These are phyloP conservation scores for Rickenella mellea DNA, from an alignment of 768 basidiomycete species.

Conservation along the genomic window DNA sequence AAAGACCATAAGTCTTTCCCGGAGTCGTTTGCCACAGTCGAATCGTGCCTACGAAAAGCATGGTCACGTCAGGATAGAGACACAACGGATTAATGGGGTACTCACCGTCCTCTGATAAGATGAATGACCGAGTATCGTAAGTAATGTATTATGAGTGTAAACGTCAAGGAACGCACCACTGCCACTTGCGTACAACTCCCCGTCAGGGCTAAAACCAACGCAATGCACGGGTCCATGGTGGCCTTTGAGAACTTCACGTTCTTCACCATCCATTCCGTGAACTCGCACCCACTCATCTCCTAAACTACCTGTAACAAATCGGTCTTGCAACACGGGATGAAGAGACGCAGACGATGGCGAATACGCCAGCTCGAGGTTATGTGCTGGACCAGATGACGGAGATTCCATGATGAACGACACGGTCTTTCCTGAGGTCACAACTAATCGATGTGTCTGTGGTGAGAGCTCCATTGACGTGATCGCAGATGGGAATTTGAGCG, in stretches of 20 bases:
- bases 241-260: constrained; percentile 86
- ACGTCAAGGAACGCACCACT: constrained; percentile 56
- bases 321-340: constrained; percentile 79
- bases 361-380: constrained; percentile 74
- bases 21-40: constrained; percentile 97
- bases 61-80: neutral
- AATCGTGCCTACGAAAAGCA: constrained; percentile 62
- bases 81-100: constrained; percentile 2
- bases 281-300: constrained; percentile 96
- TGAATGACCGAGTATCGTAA: constrained; percentile 2
- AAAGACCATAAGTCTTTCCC: constrained; percentile 85
- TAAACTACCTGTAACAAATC: constrained; percentile 86
- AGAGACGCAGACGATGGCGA: constrained; percentile 91
- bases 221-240: constrained; percentile 97
- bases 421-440: constrained; percentile 85
- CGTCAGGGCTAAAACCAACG: constrained; percentile 90
- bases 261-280: constrained; percentile 83
- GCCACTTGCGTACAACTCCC: constrained; percentile 95
- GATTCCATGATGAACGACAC: constrained; percentile 84
- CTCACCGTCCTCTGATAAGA: constrained; percentile 62
- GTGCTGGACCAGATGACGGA: constrained; percentile 52
- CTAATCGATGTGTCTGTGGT: constrained; percentile 66
- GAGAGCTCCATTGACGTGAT: constrained; percentile 95
- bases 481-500: constrained; percentile 62
- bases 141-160: neutral